Evolutionary conservation across 495 filamentous ascomycete genomes (phyloP), one percentile per base, ranked within the genome.

Genomic region (Penicillium pancosmium): DNA sequence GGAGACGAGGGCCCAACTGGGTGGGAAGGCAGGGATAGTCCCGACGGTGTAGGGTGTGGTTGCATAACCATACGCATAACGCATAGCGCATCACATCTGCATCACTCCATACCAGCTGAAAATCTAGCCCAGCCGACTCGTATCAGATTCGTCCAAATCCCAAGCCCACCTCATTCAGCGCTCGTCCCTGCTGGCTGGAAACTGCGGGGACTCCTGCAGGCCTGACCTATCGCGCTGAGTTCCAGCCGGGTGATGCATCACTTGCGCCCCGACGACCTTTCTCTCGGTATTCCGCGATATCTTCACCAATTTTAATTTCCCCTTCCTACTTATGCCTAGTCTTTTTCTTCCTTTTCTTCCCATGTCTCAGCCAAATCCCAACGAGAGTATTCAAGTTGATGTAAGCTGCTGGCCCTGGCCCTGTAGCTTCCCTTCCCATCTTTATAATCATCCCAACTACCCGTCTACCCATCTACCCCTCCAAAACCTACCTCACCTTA

Each of bases 381-480:
- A 73, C 36, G 73, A 76, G 56, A 68, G 66, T 38, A 78, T 78
- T 31, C 68, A 71, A 36, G 59, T 75, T 50, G 75, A 78, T 68
- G 75, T 78, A 71, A 72, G 71, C 9, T 8, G 5, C 8, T 23
- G 10, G 44, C 12, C 21, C 31, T 51, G 36, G 44, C 38, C 50
- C 50, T 23, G 9, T 52, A 12, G 40, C 16, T n/a, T 27, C 15
- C 16, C 1, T n/a, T 21, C 15, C 18, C 54, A 49, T 36, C 54
- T 38, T 50, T 56, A 16, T 38, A n/a, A 44, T 4, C 41, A 21
- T 12, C 15, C 8, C 41, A 44, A 19, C 40, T 5, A 15, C 41
- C 47, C 52, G 38, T 52, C 27, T n/a, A 5, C 13, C 16, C 16
- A 15, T 16, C 41, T 34, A 40, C 18, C 35, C 18, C 16, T 34